phyloP scores from a whole-genome alignment of 208 protist genomes.

The Balamuthia mandrillaris region DNA sequence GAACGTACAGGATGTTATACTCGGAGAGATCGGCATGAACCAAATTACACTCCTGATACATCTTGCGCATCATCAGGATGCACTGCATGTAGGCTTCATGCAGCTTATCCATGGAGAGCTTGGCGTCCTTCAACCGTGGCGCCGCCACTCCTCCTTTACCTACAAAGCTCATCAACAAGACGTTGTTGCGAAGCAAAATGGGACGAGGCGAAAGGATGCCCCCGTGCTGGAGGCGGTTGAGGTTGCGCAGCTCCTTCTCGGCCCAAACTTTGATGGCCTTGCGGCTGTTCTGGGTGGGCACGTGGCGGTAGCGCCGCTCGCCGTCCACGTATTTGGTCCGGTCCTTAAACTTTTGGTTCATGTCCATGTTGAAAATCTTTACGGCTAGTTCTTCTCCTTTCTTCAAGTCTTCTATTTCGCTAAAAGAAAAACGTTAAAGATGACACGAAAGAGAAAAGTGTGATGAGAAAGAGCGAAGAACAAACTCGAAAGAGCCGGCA shows the following conservation, averaged over 20 bases:
- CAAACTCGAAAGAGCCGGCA: background rate
- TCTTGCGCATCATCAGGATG: conserved; percentile 79
- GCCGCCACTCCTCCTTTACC: conserved; percentile 84
- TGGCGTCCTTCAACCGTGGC: conserved; percentile 93
- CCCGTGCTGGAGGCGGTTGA: conserved; percentile 84
- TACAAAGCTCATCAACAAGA: conserved; percentile 97
- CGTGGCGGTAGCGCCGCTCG: conserved; percentile 95
- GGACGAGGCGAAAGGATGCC: conserved; percentile 85
- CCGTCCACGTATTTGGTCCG: conserved; percentile 95
- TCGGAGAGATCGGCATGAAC: conserved; percentile 98
- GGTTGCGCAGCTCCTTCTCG: conserved; percentile 98
- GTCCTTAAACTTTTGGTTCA: conserved; percentile 97
- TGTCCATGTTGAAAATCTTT: conserved; percentile 99
- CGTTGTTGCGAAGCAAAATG: conserved; percentile 90
- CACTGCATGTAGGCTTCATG: conserved; percentile 57
- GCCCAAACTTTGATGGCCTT: conserved; percentile 97
- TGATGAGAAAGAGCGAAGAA: too few relatives aligned
- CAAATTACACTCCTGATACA: conserved; percentile 89
- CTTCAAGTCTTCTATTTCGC: conserved; percentile 27
- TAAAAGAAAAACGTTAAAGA: conserved; percentile 76
- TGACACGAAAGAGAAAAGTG: too few relatives aligned
- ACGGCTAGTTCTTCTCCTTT: conserved; percentile 76
- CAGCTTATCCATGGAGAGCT: conserved; percentile 74
- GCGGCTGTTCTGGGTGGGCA: conserved; percentile 96
- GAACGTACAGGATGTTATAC: conserved; percentile 92